Evolutionary conservation across 371 early-diverging fungal genomes (phyloP).

Genomic region (Saksenaea vasiformis): DNA sequence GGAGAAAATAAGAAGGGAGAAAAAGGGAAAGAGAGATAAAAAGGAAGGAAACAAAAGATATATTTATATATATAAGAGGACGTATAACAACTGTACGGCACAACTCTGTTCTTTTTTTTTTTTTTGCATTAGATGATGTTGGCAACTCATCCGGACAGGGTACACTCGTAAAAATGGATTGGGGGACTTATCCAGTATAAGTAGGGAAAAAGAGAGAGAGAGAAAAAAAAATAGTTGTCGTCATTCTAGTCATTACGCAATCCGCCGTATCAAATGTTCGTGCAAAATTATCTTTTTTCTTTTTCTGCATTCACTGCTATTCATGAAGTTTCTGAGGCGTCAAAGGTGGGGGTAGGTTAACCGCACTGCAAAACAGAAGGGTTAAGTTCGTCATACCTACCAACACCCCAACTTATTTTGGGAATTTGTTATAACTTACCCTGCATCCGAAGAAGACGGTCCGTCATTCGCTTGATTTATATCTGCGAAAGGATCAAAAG

Average conservation of each 20-base stretch:
- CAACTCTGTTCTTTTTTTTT: no score
- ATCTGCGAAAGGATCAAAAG: slow-evolving; percentile 51
- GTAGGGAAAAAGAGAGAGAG: background rate
- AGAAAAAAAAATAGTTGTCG: background rate
- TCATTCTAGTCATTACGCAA: background rate
- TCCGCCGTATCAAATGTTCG: background rate
- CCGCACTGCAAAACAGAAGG: slow-evolving; percentile 3
- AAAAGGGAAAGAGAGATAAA: slow-evolving; percentile 3
- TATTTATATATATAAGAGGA: background rate
- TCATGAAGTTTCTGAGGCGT: slow-evolving; percentile 45
- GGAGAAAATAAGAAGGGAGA: slow-evolving; percentile 7
- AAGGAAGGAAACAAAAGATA: slow-evolving; percentile 7
- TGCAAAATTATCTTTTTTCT: background rate
- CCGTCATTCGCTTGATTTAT: slow-evolving; percentile 18
- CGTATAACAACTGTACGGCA: background rate
- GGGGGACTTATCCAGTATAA: background rate
- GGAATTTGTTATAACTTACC: slow-evolving; percentile 22
- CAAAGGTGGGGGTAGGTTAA: slow-evolving; percentile 39
- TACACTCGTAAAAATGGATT: slow-evolving; percentile 5
- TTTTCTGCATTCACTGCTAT: slow-evolving; percentile 13
- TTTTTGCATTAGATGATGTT: slow-evolving; percentile 6
- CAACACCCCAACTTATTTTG: slow-evolving; percentile 4
- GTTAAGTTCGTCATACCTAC: slow-evolving; percentile 4
- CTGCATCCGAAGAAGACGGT: slow-evolving; percentile 23
- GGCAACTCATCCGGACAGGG: slow-evolving; percentile 12